phyloP scores from a whole-genome alignment of 768 basidiomycete genomes.

The Dictyophora rubrovolvata region DNA sequence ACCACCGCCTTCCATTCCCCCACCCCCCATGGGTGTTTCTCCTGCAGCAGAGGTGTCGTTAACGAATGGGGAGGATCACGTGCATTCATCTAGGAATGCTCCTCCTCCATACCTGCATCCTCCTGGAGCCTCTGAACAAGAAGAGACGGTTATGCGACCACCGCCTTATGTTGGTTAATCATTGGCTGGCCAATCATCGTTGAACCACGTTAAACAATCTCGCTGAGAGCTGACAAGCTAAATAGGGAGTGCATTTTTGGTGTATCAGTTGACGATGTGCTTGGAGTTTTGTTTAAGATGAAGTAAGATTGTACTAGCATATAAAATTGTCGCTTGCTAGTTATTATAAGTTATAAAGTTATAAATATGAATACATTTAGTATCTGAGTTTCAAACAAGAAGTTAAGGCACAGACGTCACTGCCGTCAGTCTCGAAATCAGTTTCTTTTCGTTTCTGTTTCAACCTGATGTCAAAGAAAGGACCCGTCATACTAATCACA shows the following conservation, averaged over 20 bases:
- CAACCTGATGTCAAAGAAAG: slow-evolving; percentile 16
- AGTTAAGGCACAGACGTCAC: no score
- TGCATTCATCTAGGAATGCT: slow-evolving; percentile 38
- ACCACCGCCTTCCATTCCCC: slow-evolving; percentile 11
- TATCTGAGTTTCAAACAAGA: no score
- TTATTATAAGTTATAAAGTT: no score
- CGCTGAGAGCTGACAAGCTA: neutral
- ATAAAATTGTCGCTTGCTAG: no score
- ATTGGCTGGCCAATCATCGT: neutral
- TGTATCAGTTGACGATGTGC: neutral
- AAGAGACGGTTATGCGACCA: slow-evolving; percentile 20
- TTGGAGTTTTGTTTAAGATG: neutral
- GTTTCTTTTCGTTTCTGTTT: neutral
- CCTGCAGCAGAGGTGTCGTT: slow-evolving; percentile 11
- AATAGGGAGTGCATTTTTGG: no score
- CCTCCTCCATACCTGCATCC: slow-evolving; percentile 71
- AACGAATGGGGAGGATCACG: slow-evolving; percentile 17
- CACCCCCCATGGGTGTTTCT: slow-evolving; percentile 15
- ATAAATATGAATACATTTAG: no score
- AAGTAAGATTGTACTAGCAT: neutral
- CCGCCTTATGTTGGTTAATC: slow-evolving; percentile 29
- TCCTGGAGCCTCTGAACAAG: slow-evolving; percentile 16
- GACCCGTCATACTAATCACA: slow-evolving; percentile 73
- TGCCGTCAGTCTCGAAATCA: neutral
- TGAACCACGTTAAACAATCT: neutral